These are phyloP conservation scores for Suillus discolor DNA, from an alignment of 768 basidiomycete species.

Conservation along the genomic window DNA sequence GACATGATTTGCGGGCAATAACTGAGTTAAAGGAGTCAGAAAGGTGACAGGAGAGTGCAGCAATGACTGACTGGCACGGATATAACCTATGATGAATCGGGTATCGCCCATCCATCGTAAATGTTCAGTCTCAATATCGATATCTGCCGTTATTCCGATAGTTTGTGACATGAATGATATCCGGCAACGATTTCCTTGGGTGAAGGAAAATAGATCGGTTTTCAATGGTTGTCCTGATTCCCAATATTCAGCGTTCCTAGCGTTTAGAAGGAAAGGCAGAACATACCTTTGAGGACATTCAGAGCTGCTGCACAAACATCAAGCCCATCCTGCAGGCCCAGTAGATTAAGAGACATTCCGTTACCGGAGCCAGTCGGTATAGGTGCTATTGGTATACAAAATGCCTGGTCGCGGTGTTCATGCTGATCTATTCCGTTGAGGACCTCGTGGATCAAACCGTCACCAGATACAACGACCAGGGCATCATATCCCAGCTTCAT, in stretches of 20 bases:
- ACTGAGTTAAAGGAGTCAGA: constrained; percentile 40
- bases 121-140: constrained; percentile 83
- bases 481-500: constrained; percentile 68
- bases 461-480: constrained; percentile 76
- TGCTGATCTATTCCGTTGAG: constrained; percentile 82
- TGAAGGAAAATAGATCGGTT: constrained; percentile 77
- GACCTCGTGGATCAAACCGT: constrained; percentile 83
- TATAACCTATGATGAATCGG: constrained; percentile 73
- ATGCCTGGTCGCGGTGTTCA: constrained; percentile 56
- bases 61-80: constrained; percentile 60
- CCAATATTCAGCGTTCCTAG: constrained; percentile 4
- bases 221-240: constrained; percentile 67
- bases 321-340: constrained; percentile 69
- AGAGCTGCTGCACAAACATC: constrained; percentile 74
- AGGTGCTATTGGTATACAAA: constrained; percentile 70
- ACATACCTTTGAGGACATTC: constrained; percentile 77
- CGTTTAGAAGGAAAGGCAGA: background rate
- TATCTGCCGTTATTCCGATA: constrained; percentile 81
- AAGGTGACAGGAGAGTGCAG: background rate
- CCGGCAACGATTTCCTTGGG: constrained; percentile 59
- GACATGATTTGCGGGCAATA: constrained; percentile 61
- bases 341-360: constrained; percentile 69
- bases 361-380: constrained; percentile 87
- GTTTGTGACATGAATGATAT: constrained; percentile 86
- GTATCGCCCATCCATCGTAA: constrained; percentile 86